Evolutionary conservation across 257 asterid genomes (phyloP), one percentile per base, ranked within the genome.

Genomic region (Forsythia suspensa): DNA sequence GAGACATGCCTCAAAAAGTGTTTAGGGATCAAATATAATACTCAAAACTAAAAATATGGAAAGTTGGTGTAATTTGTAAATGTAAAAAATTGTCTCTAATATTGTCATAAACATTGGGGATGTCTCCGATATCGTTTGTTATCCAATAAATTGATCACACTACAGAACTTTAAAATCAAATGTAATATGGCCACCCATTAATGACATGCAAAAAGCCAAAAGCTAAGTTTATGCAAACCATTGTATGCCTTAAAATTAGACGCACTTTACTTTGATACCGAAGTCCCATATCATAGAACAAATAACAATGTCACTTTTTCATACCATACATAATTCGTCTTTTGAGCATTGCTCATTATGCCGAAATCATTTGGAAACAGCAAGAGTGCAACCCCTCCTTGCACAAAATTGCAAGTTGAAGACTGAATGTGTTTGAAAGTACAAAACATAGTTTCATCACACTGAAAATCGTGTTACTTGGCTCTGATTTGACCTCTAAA

Each of bases 381-480:
- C 38, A 11, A 63, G 18, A 63, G 6, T 21, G 70, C 70, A 63
- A 24, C 38, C 70, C 38, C 1, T 61, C 29, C 37, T 63, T 63
- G 39, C 8, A 63, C 8, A 63, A 3, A 61, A 61, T 61, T 18
- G 66, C 66, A 57, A 61, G 37, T 3, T 24, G 69, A 21, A 61
- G 4, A 61, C 69, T 61, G 16, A 61, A 61, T 0, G 6, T 8
- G 16, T 20, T 61, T 6, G 16, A 61, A 24, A 20, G 69, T 61
- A 61, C 69, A 61, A 61, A 61, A 20, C 34, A 61, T 61, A 29
- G 69, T 8, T 51, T 48, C n/a, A 3, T 59, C 76, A 83, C 77
- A 74, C 86, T 55, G 71, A 81, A 79, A 81, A 79, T 46, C 75
- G 77, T 69, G 24, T 24, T 8, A 24, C 52, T 84, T 44, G 77